phyloP scores from a whole-genome alignment of 768 basidiomycete species.

The Pulveroboletus frians region DNA sequence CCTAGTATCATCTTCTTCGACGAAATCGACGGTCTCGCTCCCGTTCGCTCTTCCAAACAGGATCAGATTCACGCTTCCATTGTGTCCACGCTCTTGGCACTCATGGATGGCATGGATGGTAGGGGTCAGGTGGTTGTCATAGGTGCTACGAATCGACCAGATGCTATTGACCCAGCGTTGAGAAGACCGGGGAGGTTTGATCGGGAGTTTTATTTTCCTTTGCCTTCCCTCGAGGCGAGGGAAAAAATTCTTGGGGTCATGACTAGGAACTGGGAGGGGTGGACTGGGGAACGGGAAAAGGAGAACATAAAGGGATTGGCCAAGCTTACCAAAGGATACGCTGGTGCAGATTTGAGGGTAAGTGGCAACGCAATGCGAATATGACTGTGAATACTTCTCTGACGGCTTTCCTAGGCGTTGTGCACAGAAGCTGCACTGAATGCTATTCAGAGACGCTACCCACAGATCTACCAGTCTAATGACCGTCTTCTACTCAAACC shows the following conservation, averaged over 20 bases:
- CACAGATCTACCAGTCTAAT: slow-evolving; percentile 91
- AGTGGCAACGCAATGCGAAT: slow-evolving; percentile 24
- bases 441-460: slow-evolving; percentile 92
- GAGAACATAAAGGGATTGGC: slow-evolving; percentile 63
- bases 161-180: slow-evolving; percentile 95
- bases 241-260: slow-evolving; percentile 88
- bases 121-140: slow-evolving; percentile 96
- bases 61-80: slow-evolving; percentile 99
- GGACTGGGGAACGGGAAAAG: slow-evolving; percentile 50
- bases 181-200: slow-evolving; percentile 94
- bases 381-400: too few species aligned
- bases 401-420: slow-evolving; percentile 52
- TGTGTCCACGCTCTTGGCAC: slow-evolving; percentile 88
- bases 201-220: slow-evolving; percentile 94
- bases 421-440: slow-evolving; percentile 97
- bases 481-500: slow-evolving; percentile 83
- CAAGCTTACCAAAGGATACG: slow-evolving; percentile 93
- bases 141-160: slow-evolving; percentile 95
- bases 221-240: slow-evolving; percentile 79
- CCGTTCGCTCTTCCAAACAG: slow-evolving; percentile 96
- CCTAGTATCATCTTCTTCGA: slow-evolving; percentile 99
- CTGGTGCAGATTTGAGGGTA: slow-evolving; percentile 93
- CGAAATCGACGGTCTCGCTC: slow-evolving; percentile 97
- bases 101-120: slow-evolving; percentile 99
- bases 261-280: slow-evolving; percentile 86